Evolutionary conservation across 1,139 yeast genomes (phyloP).

Genomic region (Ogataea hybrid): DNA sequence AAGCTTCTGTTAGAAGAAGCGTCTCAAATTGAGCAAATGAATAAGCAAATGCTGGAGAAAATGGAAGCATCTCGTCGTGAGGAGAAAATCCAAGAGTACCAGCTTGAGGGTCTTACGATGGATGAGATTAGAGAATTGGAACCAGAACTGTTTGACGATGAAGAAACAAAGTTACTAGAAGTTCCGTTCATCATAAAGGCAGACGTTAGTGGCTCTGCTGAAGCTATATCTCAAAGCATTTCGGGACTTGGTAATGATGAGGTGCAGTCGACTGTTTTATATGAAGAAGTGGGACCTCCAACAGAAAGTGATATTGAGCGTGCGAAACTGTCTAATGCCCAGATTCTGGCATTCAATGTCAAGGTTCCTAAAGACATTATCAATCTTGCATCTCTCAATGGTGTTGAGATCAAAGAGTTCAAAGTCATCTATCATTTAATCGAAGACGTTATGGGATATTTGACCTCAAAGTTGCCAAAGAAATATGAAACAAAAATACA

Average conservation of each 20-base stretch:
- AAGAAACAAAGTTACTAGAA: constrained; percentile 33
- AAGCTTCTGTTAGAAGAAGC: constrained; percentile 59
- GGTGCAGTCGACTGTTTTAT: constrained; percentile 65
- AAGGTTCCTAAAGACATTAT: constrained; percentile 64
- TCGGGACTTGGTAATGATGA: constrained; percentile 82
- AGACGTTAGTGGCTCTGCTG: constrained; percentile 78
- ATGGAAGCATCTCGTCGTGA: constrained; percentile 47
- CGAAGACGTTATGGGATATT: constrained; percentile 72
- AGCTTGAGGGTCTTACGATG: constrained; percentile 54
- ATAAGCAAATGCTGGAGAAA: constrained; percentile 51
- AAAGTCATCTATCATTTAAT: constrained; percentile 85
- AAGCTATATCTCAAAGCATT: constrained; percentile 68
- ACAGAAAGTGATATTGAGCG: constrained; percentile 79
- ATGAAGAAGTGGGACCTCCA: constrained; percentile 81
- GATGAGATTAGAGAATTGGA: constrained; percentile 37
- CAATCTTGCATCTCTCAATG: constrained; percentile 55
- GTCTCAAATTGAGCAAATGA: constrained; percentile 67
- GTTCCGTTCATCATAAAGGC: constrained; percentile 76
- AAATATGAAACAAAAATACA: constrained; percentile 63
- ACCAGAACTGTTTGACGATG: constrained; percentile 32
- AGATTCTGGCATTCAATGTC: constrained; percentile 76
- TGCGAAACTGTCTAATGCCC: constrained; percentile 74
- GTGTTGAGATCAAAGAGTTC: constrained; percentile 63
- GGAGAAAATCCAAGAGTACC: constrained; percentile 53
- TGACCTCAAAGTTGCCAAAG: constrained; percentile 64